phyloP scores from a whole-genome alignment of 2,329 filamentous ascomycete genomes.

The Aspergillus sp. region DNA sequence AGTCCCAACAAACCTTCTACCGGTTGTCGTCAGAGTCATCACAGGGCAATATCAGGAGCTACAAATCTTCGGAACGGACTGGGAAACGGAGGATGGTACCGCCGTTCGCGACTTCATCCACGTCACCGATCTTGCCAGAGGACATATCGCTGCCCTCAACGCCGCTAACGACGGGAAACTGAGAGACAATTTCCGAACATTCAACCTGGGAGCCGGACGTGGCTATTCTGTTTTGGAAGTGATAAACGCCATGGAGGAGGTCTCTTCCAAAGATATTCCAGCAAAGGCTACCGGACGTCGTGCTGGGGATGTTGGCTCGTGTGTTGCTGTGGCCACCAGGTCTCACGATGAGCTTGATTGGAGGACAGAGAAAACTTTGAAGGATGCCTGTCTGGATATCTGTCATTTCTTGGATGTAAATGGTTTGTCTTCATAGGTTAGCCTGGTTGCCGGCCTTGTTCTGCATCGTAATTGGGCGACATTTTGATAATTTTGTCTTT shows the following conservation, averaged over 20 bases:
- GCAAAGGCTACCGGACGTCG: slow-evolving; percentile 27
- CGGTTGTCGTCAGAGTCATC: slow-evolving; percentile 57
- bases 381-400: slow-evolving; percentile 32
- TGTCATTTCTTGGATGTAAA: slow-evolving; percentile 32
- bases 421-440: slow-evolving; percentile 18
- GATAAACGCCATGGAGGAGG: slow-evolving; percentile 31
- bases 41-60: slow-evolving; percentile 48
- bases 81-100: slow-evolving; percentile 59
- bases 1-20: slow-evolving; percentile 58
- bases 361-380: slow-evolving; percentile 33
- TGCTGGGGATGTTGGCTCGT: slow-evolving; percentile 34
- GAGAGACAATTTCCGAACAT: slow-evolving; percentile 36
- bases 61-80: slow-evolving; percentile 59
- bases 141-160: slow-evolving; percentile 54
- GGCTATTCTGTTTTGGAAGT: slow-evolving; percentile 35
- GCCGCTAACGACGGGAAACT: slow-evolving; percentile 28
- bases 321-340: slow-evolving; percentile 30
- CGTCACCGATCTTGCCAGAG: slow-evolving; percentile 57
- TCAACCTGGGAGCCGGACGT: slow-evolving; percentile 34
- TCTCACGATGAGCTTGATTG: slow-evolving; percentile 50
- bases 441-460: neutral
- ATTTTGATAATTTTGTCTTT: neutral
- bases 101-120: slow-evolving; percentile 63
- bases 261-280: slow-evolving; percentile 29
- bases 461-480: no score